Evolutionary conservation across 345 rosid species (phyloP), one percentile per base, ranked within the genome.

Genomic region (Chamaenerion angustifolium): DNA sequence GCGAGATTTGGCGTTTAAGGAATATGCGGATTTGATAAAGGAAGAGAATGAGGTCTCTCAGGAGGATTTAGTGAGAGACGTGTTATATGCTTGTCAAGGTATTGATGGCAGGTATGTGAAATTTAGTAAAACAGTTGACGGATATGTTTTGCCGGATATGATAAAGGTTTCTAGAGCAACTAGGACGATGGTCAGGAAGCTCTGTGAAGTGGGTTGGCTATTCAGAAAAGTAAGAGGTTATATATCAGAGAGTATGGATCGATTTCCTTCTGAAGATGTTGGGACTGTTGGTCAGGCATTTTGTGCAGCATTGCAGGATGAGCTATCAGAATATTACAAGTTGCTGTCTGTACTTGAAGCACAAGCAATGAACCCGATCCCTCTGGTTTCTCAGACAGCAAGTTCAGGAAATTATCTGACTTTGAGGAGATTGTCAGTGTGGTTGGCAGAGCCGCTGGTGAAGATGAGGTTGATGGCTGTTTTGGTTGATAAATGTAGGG

Each of bases 401-500:
- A 66, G 69, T 48, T 79, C 88, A 0, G 68, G 64, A 9, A 88
- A 77, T 70, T 92, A 92, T 70, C 70, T 92, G 37, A 80, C 94
- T 0, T 62, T 92, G 70, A 87, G 94, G 78, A 84, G 96, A 54
- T 71, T 92, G 64, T 77, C 82, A 0, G 94, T 87, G 40, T 92
- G 98, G 98, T 79, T 92, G 45, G 82, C 81, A 0, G 98, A 92
- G 74, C 95, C 96, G 8, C 74, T 71, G 69, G 88, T 84, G 74
- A 92, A 92, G 72, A 92, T 92, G 98, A 79, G 98, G 67, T 65
- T 92, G 50, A 92, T 92, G 98, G 98, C 88, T 64, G 83, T 87
- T 65, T 69, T 92, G 82, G 96, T 84, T 57, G 95, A 87, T 63
- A 87, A 88, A 44, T 92, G 98, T 62, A 73, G 76, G 73, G 84